A percentile compares a stretch with the other conserved stretches of the same genome.
These are phyloP conservation scores for Daldinia vernicosa DNA, from an alignment of 495 filamentous ascomycete species.

Conservation along the genomic window DNA sequence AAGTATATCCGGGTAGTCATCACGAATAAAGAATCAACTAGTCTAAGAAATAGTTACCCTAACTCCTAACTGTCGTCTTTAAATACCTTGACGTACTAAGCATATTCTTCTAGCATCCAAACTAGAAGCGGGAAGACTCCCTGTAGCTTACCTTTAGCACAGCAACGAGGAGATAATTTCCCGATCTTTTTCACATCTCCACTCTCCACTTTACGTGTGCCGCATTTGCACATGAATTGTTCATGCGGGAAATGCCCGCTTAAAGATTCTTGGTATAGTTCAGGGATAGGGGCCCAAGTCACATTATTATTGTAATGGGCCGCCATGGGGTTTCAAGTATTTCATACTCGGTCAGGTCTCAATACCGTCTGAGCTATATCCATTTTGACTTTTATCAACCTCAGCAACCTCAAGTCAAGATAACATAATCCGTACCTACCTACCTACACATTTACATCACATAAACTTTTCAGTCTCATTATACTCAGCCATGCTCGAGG, in stretches of 20 bases:
- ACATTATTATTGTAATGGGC: constrained; percentile 12
- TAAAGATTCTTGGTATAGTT: constrained; percentile 25
- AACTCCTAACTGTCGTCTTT: not conserved
- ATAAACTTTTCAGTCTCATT: not conserved
- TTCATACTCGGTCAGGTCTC: constrained; percentile 32
- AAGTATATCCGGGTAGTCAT: not conserved
- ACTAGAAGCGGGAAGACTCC: constrained; percentile 9
- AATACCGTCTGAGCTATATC: constrained; percentile 26
- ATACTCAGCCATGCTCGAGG: constrained; percentile 30
- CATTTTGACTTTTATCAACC: constrained; percentile 29
- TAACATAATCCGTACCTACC: no score
- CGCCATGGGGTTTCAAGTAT: constrained; percentile 29
- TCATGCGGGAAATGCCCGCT: constrained; percentile 26
- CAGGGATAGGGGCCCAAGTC: constrained; percentile 29
- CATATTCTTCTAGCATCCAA: not conserved
- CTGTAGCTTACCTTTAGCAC: constrained; percentile 5
- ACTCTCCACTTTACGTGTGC: constrained; percentile 17
- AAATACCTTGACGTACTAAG: not conserved
- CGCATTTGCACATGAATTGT: constrained; percentile 23
- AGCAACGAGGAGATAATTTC: constrained; percentile 13
- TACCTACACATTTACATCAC: constrained; percentile 1
- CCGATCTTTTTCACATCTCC: constrained; percentile 11
- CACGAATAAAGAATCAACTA: not conserved
- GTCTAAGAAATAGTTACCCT: not conserved
- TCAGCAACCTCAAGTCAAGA: no score